Base-by-base conservation (phyloP, 164 flowering plant genomes). In the Annona squamosa region DNA sequence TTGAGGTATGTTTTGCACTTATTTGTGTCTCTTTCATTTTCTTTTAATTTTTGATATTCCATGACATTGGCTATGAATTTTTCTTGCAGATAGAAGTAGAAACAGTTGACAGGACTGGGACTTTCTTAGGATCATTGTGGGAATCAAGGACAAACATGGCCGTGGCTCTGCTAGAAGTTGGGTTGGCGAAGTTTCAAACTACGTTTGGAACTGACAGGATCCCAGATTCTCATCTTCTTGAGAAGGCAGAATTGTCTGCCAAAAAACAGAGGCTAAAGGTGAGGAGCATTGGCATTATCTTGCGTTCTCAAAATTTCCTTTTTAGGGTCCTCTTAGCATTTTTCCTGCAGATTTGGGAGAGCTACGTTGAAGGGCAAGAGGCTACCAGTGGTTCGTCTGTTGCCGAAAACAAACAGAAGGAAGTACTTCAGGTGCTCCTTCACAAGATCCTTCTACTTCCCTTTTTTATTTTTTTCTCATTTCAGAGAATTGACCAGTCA, bases 101-200 rank as follows among this genome's bases (percentile, higher is more conserved):
- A 81, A 92, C 95, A 43, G 92, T 88, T 69, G 99, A 93, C 81
- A 88, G 91, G 87, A 91, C 91, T 72, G 99, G 99, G 75, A 96
- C 99, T 16, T 93, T 93, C 82, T 80, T 96, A 89, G 99, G 99
- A 72, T 89, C 96, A 10, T 72, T 96, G 57, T 96, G 98, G 98
- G 99, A 96, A 74, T 82, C 88, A 10, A 90, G 70, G 76, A 84
- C 86, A 65, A 96, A 96, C 76, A 74, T 87, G 81, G 96, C 93
- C 46, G 79, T 81, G 66, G 57, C 85, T 12, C 91, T 93, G 74
- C 85, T 96, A 69, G 96, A 92, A 83, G 94, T 97, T 80, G 99
- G 99, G 62, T 81, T 92, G 42, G 97, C 98, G 26, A 96, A 81
- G 84, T 78, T 93, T 73, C 97, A 93, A 72, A 79, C 88, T 74